Base-by-base conservation (phyloP, 2,329 filamentous ascomycete genomes). In the Gnomoniopsis sp. region DNA sequence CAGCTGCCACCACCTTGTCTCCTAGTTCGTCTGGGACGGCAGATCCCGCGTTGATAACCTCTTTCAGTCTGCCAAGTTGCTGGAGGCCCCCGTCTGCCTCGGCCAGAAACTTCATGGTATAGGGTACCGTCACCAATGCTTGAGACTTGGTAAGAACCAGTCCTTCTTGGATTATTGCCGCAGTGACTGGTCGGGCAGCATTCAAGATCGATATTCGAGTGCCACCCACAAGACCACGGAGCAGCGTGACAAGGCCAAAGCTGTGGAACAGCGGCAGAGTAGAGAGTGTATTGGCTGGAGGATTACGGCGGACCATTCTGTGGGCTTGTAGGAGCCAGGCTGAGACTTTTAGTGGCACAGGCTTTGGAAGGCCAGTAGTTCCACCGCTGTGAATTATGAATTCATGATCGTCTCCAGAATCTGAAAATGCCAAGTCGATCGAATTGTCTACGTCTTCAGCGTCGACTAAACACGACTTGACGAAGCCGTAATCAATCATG, bases 341-440 rank as follows among this genome's bases (percentile, higher is more conserved):
- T 12, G 53, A 56, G 11, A 46, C 53, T 17, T 47, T 21, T 15
- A 56, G 34, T 8, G 53, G 53, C 11, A 56, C 53, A n/a, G 53
- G 53, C 47, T 56, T 56, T 12, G 53, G 53, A 7, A 56, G 53
- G 15, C 53, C 53, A 19, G 53, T 56, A 26, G 53, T 56, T 15
- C 53, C 53, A n/a, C 53, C 53, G 34, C 53, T 56, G 34, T 56
- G 53, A 10, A 56, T 56, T 10, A 44, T 56, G 22, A 56, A 56
- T 4, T 46, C 53, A 6, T 46, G 43, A 12, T 46, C 21, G 19
- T 46, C 43, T 11, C n/a, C 21, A 19, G n/a, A 11, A 8, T 22
- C 7, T 17, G 46, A 33, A 19, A 34, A 22, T 22, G 22, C n/a
- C 12, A 56, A 49, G 11, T 33, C 21, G 17, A 46, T 7, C 22